These are phyloP conservation scores for Aspergillus fumigatiaffinis DNA, from an alignment of 2,329 filamentous ascomycete species.

Conservation along the genomic window DNA sequence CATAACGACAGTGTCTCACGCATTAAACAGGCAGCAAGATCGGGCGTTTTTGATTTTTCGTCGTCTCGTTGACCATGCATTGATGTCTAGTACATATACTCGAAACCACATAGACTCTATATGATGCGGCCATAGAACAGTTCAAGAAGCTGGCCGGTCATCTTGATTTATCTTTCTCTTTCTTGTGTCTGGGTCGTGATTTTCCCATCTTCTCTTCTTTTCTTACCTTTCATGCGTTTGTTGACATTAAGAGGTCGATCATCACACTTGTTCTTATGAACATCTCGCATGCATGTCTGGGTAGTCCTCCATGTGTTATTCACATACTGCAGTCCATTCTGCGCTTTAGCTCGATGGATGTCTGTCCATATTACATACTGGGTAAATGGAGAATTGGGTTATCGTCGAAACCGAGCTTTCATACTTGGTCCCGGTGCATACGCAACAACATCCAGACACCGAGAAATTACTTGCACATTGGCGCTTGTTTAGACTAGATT, in stretches of 20 bases:
- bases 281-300: not conserved
- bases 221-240: not conserved
- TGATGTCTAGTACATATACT: not conserved
- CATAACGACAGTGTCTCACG: not conserved
- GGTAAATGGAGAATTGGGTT: no score
- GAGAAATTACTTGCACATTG: not conserved
- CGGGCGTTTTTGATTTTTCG: not conserved
- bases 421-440: no score
- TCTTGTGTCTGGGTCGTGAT: not conserved
- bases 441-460: no score
- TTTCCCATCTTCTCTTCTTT: no score
- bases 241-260: not conserved
- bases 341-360: no score
- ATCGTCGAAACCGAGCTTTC: no score
- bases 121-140: not conserved
- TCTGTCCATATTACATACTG: no score
- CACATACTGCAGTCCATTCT: not conserved
- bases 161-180: not conserved
- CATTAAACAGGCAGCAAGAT: not conserved
- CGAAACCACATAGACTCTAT: not conserved
- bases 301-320: not conserved
- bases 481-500: not conserved
- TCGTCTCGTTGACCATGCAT: not conserved
- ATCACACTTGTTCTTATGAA: no score
- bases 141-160: not conserved